These are phyloP conservation scores for Rhododendron ferrugineum DNA, from an alignment of 148 eudicot species.

Conservation along the genomic window DNA sequence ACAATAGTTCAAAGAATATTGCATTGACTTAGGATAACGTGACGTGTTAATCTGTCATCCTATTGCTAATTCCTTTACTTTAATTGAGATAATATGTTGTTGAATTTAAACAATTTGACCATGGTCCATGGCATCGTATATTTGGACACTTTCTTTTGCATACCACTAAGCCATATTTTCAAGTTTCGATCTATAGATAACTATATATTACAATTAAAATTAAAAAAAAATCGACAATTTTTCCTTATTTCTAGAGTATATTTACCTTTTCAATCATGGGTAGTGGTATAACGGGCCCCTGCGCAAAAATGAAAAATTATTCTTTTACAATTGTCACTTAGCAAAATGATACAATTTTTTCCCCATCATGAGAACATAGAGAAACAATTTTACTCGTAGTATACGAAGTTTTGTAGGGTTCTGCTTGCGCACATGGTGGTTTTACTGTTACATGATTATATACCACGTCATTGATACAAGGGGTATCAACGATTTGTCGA, in stretches of 20 bases:
- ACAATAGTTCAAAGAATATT: too few relatives aligned
- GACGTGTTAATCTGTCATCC: not conserved
- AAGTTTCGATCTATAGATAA: not conserved
- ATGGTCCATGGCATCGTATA: not conserved
- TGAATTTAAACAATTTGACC: not conserved
- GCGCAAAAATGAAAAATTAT: not conserved
- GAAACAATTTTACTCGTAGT: not conserved
- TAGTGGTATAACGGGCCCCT: not conserved
- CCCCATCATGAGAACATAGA: not conserved
- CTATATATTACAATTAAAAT: not conserved
- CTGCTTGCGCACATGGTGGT: not conserved
- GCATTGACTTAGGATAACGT: not conserved
- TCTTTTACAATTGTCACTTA: not conserved
- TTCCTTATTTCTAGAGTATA: not conserved
- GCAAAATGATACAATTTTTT: not conserved
- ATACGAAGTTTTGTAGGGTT: not conserved
- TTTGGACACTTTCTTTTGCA: not conserved
- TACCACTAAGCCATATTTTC: not conserved
- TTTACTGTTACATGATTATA: not conserved
- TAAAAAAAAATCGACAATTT: not conserved
- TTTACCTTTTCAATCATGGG: not conserved
- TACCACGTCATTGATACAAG: not conserved
- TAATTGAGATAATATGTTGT: not conserved
- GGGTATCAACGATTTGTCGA: not conserved
- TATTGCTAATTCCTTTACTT: not conserved